Conservation (phyloP, 345 rosid species). For the Carallia pectinifolia region DNA sequence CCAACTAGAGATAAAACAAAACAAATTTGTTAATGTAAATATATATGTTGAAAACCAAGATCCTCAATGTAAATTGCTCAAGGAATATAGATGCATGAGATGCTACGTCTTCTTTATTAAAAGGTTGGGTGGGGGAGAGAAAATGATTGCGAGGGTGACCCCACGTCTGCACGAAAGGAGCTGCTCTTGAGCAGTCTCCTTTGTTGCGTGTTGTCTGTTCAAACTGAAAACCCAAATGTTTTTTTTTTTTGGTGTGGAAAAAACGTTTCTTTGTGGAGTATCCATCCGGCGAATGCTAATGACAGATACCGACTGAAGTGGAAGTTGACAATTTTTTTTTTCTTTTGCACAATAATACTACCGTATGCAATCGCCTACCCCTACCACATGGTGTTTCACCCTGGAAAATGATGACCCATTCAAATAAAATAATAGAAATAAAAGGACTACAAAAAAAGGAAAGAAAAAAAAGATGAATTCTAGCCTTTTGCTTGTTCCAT, state of each 20-base stretch:
- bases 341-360: background rate
- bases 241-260: background rate
- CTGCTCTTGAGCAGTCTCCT: background rate
- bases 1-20: too few relatives aligned
- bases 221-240: background rate
- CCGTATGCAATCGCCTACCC: slow-evolving; percentile 10
- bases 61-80: too few relatives aligned
- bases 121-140: background rate
- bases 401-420: slow-evolving; percentile 2
- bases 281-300: slow-evolving; percentile 40
- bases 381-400: slow-evolving; percentile 33
- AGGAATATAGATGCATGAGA: too few relatives aligned
- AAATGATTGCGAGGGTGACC: slow-evolving; percentile 1
- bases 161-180: background rate
- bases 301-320: slow-evolving; percentile 45
- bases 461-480: too few relatives aligned
- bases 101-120: too few relatives aligned
- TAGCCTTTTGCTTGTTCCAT: too few relatives aligned
- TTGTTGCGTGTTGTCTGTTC: slow-evolving; percentile 10
- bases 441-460: too few relatives aligned
- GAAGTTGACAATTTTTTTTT: slow-evolving; percentile 20
- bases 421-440: too few relatives aligned
- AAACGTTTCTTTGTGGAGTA: slow-evolving; percentile 23
- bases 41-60: too few relatives aligned
- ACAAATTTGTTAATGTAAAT: too few relatives aligned